Evolutionary conservation across 164 flowering plant species (phyloP).

Genomic region (Chloranthus sessilifolius): DNA sequence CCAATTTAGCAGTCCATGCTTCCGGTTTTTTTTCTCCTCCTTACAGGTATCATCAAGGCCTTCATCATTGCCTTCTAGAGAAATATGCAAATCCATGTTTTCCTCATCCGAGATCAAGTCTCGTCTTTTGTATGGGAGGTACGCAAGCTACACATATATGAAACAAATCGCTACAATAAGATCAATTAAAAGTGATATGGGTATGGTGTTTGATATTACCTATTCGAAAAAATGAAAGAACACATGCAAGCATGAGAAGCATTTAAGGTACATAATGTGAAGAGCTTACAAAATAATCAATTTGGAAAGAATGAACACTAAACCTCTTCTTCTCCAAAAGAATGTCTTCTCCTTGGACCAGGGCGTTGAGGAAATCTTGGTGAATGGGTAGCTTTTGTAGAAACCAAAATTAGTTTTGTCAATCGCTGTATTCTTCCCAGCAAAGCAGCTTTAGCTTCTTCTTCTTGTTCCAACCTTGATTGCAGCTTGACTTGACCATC

Average conservation of each 20-base stretch:
- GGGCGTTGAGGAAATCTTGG: conserved; percentile 66
- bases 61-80: conserved; percentile 64
- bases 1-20: conserved; percentile 91
- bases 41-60: conserved; percentile 42
- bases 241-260: not conserved
- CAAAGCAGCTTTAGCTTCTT: conserved; percentile 96
- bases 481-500: conserved; percentile 94
- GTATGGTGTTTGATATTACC: not conserved
- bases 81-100: conserved; percentile 59
- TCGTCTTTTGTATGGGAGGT: conserved; percentile 81
- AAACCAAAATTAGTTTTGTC: conserved; percentile 88
- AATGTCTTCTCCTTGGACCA: conserved; percentile 85
- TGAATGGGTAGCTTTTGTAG: conserved; percentile 70
- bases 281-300: not conserved
- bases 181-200: conserved; percentile 8
- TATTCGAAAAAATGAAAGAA: not conserved
- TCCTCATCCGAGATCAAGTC: conserved; percentile 83
- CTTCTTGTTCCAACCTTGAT: conserved; percentile 92
- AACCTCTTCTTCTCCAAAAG: conserved; percentile 99
- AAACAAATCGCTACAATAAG: conserved; percentile 9
- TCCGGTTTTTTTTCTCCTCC: conserved; percentile 71
- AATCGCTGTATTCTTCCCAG: conserved; percentile 86
- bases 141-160: conserved; percentile 68
- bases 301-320: conserved; percentile 3
- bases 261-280: not conserved